phyloP scores from a whole-genome alignment of 2,329 filamentous ascomycete genomes.

The Stagonosporopsis rhizophila region DNA sequence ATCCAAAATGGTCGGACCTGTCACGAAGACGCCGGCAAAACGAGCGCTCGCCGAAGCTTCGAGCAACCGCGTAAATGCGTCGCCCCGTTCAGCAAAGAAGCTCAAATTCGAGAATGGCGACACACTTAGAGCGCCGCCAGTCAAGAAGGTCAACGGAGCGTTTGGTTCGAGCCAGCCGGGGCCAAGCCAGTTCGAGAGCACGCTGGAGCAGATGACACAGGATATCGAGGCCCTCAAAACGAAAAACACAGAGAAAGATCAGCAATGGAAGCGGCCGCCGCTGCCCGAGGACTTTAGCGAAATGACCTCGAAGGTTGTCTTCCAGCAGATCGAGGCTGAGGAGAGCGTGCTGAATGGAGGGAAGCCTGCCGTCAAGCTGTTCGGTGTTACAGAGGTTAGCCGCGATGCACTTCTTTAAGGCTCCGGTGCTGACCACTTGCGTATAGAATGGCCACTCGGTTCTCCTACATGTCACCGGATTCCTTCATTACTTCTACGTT shows the following conservation, averaged over 20 bases:
- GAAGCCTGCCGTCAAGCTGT: conserved; percentile 82
- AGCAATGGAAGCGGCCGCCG: conserved; percentile 80
- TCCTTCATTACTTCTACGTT: conserved; percentile 95
- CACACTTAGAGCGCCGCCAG: conserved; percentile 66
- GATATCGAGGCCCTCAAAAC: conserved; percentile 86
- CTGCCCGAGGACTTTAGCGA: conserved; percentile 66
- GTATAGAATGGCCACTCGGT: conserved; percentile 79
- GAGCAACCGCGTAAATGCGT: conserved; percentile 52
- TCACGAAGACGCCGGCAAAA: conserved; percentile 52
- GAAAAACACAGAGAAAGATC: conserved; percentile 89
- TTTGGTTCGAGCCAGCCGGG: conserved; percentile 72
- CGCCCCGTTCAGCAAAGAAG: conserved; percentile 73
- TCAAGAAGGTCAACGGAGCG: conserved; percentile 67
- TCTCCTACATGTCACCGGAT: conserved; percentile 92
- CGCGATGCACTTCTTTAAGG: not conserved
- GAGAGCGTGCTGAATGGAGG: conserved; percentile 84
- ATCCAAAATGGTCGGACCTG: conserved; percentile 42
- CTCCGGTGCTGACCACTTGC: conserved; percentile 17
- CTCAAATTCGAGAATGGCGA: conserved; percentile 75
- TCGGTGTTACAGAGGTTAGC: conserved; percentile 82
- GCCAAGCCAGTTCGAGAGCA: conserved; percentile 94
- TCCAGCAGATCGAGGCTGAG: conserved; percentile 95
- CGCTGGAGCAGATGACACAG: conserved; percentile 94
- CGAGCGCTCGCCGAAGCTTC: conserved; percentile 56
- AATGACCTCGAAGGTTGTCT: conserved; percentile 74